A percentile compares a stretch with the other conserved stretches of the same genome.
Conservation (phyloP, 345 rosid genomes). For the Populus alba region DNA sequence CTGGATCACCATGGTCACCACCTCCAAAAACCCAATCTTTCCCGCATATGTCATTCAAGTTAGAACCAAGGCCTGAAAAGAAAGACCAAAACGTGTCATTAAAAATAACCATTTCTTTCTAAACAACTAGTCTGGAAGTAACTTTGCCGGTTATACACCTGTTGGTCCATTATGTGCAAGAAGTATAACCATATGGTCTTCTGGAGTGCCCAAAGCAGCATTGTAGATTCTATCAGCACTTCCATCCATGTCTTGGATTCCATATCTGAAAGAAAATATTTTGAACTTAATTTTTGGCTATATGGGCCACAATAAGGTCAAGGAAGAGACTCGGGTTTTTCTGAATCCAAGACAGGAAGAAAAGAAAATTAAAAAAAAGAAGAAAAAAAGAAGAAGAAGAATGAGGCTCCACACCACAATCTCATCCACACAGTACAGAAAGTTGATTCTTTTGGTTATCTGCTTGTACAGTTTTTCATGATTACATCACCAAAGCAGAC, state of each 20-base stretch:
- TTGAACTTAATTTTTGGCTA: conserved; percentile 5
- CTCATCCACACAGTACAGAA: conserved; percentile 3
- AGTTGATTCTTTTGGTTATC: background rate
- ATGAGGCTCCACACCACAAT: background rate
- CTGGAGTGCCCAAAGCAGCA: conserved; percentile 60
- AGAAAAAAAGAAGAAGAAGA: background rate
- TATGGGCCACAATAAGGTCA: background rate
- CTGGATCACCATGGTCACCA: conserved; percentile 96
- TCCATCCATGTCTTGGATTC: conserved; percentile 63
- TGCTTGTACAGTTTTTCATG: background rate
- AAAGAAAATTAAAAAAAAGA: background rate
- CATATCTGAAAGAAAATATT: conserved; percentile 48
- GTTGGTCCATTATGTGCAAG: conserved; percentile 91
- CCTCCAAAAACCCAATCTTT: conserved; percentile 66
- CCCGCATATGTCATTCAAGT: conserved; percentile 71
- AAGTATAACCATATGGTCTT: conserved; percentile 65
- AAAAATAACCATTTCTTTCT: conserved; percentile 1
- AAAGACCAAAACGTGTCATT: background rate
- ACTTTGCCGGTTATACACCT: conserved; percentile 33
- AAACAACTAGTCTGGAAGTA: conserved; percentile 5
- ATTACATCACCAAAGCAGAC: background rate
- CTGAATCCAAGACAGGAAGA: background rate
- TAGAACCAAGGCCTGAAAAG: conserved; percentile 76
- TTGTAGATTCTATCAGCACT: conserved; percentile 58
- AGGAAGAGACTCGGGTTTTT: background rate